Conservation (phyloP, 768 basidiomycete genomes). For the Zangia roseola region DNA sequence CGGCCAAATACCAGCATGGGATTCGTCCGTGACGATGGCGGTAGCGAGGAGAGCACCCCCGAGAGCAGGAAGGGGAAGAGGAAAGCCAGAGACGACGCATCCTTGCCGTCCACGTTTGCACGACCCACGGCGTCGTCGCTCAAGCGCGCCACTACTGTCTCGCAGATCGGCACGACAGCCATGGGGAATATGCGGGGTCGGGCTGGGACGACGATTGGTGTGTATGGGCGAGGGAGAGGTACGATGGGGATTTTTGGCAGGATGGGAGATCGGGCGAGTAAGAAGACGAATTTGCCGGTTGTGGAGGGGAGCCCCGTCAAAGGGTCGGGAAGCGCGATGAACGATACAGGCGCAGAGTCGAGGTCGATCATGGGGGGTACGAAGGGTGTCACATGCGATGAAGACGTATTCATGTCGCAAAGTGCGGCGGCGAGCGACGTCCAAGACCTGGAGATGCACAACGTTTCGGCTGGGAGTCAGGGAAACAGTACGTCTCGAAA, state of each 20-base stretch:
- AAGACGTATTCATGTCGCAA: slow-evolving; percentile 10
- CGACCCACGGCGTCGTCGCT: slow-evolving; percentile 33
- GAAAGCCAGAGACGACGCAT: slow-evolving; percentile 24
- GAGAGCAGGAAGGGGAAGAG: slow-evolving; percentile 15
- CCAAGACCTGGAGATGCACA: slow-evolving; percentile 5
- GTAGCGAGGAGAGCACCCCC: neutral
- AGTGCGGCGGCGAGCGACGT: neutral
- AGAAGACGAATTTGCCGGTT: slow-evolving; percentile 43
- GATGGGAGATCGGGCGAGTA: slow-evolving; percentile 36
- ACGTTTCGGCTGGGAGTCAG: neutral
- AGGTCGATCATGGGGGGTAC: neutral
- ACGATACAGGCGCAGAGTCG: neutral
- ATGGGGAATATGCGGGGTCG: slow-evolving; percentile 3
- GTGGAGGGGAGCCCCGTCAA: slow-evolving; percentile 50
- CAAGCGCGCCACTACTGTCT: slow-evolving; percentile 23
- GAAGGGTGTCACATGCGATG: neutral
- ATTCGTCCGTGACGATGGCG: slow-evolving; percentile 41
- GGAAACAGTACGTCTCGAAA: slow-evolving; percentile 15
- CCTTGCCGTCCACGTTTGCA: slow-evolving; percentile 20
- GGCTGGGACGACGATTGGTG: neutral
- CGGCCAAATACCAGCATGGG: slow-evolving; percentile 72
- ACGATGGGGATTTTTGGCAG: slow-evolving; percentile 22
- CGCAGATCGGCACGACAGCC: slow-evolving; percentile 5
- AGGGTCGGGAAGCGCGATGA: slow-evolving; percentile 19
- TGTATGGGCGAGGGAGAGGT: slow-evolving; percentile 8